Evolutionary conservation across 2,329 filamentous ascomycete species (phyloP), one percentile per base, ranked within the genome.

Genomic region (Neodidymelliopsis sp.): DNA sequence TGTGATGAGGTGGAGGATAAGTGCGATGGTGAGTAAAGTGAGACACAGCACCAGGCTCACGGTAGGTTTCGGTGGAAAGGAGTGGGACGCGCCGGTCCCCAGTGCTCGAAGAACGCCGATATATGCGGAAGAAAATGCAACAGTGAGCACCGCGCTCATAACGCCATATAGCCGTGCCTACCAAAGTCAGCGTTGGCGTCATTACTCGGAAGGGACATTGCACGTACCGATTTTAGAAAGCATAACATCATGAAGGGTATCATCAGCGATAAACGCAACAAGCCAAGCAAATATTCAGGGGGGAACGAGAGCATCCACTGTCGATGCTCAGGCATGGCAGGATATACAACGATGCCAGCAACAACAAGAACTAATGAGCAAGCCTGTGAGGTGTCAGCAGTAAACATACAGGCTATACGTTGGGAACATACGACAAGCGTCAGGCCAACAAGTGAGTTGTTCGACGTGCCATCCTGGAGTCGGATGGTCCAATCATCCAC

Each of bases 191-290:
- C 29, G 8, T 23, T 12, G 8, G 27, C 18, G 13, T 13, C 0
- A 19, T 6, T 7, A 3, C 18, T 7, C 15, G 4, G 19, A 13
- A 24, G 7, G 7, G 18, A 24, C n/a, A 30, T 4, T 15, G 15
- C 7, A 63, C 68, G 18, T 65, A 71, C 68, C 39, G 65, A 66
- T 56, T 65, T 58, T 38, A 71, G 47, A 49, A 71, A 70, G 63
- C 65, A 68, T 58, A 69, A 62, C 48, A 63, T 69, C 60, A 61
- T 70, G 62, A 67, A 63, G 64, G 68, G 66, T 70, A 70, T 69
- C 66, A 66, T 66, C 60, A 71, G 64, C 59, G 63, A 66, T 50
- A 71, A 65, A 60, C 64, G 60, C 53, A 69, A 63, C 60, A 71
- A 60, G 60, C 59, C 57, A 53, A 62, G 60, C 23, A 68, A 51